phyloP scores from a whole-genome alignment of 176 grass and related monocot species.

The Aegilops bicornis region DNA sequence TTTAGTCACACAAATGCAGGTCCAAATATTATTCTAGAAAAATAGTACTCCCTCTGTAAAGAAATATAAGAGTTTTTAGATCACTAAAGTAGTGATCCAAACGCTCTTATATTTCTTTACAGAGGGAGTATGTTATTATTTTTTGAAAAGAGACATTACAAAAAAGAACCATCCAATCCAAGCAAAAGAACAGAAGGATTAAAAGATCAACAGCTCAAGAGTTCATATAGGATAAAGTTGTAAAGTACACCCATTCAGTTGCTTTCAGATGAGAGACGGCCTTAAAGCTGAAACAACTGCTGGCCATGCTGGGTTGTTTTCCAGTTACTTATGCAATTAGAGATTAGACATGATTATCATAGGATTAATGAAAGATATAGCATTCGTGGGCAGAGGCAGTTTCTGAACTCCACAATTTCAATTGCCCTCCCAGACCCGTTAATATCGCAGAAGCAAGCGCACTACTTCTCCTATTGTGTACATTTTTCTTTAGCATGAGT shows the following conservation, averaged over 20 bases:
- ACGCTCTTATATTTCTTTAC: too few relatives aligned
- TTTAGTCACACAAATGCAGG: too few relatives aligned
- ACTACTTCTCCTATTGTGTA: not conserved
- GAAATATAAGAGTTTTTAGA: too few relatives aligned
- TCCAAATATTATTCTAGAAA: too few relatives aligned
- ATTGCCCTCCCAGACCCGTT: not conserved
- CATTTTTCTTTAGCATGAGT: too few relatives aligned
- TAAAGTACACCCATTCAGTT: too few relatives aligned
- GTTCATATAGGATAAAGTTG: too few relatives aligned
- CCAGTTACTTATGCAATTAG: not conserved
- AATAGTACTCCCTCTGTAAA: too few relatives aligned
- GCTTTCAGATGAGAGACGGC: not conserved
- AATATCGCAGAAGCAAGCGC: not conserved
- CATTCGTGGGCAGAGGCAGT: not conserved
- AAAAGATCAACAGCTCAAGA: not conserved
- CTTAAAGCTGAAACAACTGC: not conserved
- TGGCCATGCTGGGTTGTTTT: not conserved
- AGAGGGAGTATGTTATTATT: not conserved
- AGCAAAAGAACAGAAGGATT: not conserved
- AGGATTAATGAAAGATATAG: not conserved
- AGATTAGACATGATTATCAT: not conserved
- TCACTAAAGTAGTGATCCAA: too few relatives aligned
- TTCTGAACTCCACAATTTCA: not conserved
- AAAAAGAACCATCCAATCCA: conserved; percentile 6
- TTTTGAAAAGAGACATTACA: not conserved